Evolutionary conservation across 441 rosid genomes (phyloP), one percentile per base, ranked within the genome.

Genomic region (Codiaeum variegatum): DNA sequence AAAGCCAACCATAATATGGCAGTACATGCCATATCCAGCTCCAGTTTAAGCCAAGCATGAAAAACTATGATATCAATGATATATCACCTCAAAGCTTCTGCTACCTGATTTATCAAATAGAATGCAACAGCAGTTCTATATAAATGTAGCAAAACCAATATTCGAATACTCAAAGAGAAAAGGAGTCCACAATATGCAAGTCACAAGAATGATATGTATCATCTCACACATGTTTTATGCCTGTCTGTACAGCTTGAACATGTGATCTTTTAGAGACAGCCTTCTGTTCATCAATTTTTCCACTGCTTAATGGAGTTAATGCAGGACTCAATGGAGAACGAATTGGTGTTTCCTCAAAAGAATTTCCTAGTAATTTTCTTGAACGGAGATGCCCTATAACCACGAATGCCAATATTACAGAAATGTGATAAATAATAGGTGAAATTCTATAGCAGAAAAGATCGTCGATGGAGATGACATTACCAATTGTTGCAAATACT

Each of bases 211-310:
- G 18, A 63, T 49, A 58, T 23, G 23, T 8, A 34, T 62, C 40
- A 42, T 49, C 56, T 18, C 60, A 21, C 66, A 89, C 93, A 94
- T 89, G 95, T 76, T 92, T 92, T 76, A 92, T 90, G 77, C 88
- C 90, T 85, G 89, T 94, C 23, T 89, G 75, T 55, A 90, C 84
- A 58, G 94, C 98, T 75, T 92, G 96, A 79, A 94, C 98, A 68
- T 76, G 84, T 40, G 84, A 47, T 60, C 88, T 86, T 84, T 87
- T 94, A 40, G 86, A 62, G 46, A 76, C 76, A 71, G 78, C 84
- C 81, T 86, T 90, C 75, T 88, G 87, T 74, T 84, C 88, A 73
- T 88, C 90, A 78, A 80, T 73, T 74, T 86, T 85, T 62, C 95
- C 93, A 78, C 82, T 77, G 59, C 71, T 75, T 63, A 82, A 66